Base-by-base conservation (phyloP, 2,329 filamentous ascomycete species). In the Rutstroemia sp. region DNA sequence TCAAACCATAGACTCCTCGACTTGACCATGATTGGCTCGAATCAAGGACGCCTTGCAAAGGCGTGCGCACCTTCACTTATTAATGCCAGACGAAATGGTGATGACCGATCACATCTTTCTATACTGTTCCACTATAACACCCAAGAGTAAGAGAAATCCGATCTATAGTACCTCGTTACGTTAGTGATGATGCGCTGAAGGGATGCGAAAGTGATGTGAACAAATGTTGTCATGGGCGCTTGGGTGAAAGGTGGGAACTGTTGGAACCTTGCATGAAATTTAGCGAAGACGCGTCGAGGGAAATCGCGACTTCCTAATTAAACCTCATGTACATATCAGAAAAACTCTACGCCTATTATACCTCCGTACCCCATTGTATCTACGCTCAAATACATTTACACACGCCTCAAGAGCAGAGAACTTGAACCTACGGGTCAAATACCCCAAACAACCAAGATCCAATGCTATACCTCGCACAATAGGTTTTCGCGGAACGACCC, bases 291-390 rank as follows among this genome's bases (percentile, higher is more conserved):
- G 50, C 50, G 39, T 52, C 25, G 19, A 46, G 39, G 30, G 40
- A 47, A 38, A 42, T 53, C 44, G 51, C 51, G 51, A 54, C 51
- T 54, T 54, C 48, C 19, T 34, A 21, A 54, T 54, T 27, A 48
- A 48, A 44, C 5, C 27, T n/a, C 16, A 38, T 6, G 19, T 19
- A n/a, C 19, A 48, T 27, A 47, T 21, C 25, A 38, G 44, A 8
- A 25, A 8, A 48, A 39, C 51, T n/a, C 12, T 27, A 48, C 51
- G 47, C 6, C 16, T 27, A 17, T 38, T 27, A 16, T 38, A 9
- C 23, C 9, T 12, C 4, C 27, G 19, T 36, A 25, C 34, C 34
- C 48, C 17, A 48, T 53, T 34, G 12, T 34, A 34, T 34, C 30
- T 42, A 27, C 36, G n/a, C 19, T 23, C 25, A 21, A 27, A 40